These are phyloP conservation scores for Coniochaeta prunicola DNA, from an alignment of 2,329 filamentous ascomycete genomes.

Conservation along the genomic window DNA sequence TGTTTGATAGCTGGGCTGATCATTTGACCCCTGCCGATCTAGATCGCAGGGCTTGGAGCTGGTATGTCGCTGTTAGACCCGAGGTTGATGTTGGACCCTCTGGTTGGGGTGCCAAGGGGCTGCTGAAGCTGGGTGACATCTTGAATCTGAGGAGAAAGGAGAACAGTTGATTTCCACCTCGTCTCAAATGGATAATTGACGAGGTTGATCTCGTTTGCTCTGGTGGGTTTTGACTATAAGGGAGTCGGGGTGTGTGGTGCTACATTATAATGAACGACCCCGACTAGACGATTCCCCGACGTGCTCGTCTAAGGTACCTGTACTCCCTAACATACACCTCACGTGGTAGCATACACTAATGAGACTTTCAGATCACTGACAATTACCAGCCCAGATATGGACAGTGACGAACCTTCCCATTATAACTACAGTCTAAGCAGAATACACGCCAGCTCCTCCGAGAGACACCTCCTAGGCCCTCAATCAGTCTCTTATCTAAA, in stretches of 20 bases:
- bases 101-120: constrained; percentile 79
- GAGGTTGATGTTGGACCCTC: constrained; percentile 66
- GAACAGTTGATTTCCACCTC: neutral
- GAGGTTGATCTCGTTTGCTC: neutral
- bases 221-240: no score
- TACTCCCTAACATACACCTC: neutral
- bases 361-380: neutral
- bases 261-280: no score
- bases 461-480: neutral
- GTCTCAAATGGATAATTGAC: neutral
- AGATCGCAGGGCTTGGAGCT: constrained; percentile 69
- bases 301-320: neutral
- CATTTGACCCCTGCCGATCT: constrained; percentile 58
- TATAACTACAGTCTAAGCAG: neutral
- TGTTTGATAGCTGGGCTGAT: constrained; percentile 69
- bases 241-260: no score
- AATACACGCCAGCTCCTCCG: neutral
- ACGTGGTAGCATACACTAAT: neutral
- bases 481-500: neutral
- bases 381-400: neutral
- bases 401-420: neutral
- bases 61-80: constrained; percentile 73
- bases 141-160: constrained; percentile 45
- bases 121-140: constrained; percentile 59
- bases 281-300: no score